Percentiles rank a stretch among this genome's conserved stretches.
These are phyloP conservation scores for Lentinula aciculospora DNA, from an alignment of 768 basidiomycete species.

Conservation along the genomic window DNA sequence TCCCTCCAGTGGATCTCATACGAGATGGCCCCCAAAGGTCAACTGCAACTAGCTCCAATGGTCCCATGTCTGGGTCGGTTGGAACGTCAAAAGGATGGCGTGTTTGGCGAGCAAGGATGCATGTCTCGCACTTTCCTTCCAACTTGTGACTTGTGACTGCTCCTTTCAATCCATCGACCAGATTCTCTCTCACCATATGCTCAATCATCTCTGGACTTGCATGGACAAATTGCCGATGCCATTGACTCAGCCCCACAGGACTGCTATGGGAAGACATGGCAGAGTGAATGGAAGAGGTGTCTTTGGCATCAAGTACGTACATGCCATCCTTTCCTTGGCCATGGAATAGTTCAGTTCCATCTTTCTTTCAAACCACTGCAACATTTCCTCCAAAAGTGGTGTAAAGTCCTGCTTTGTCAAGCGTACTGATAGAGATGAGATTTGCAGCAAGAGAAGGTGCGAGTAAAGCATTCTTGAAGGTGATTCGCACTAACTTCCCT, in stretches of 20 bases:
- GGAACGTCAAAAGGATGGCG: not conserved
- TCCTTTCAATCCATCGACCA: not conserved
- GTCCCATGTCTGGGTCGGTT: not conserved
- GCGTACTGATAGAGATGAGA: slow-evolving; percentile 7
- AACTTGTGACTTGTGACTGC: not conserved
- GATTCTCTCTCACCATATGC: not conserved
- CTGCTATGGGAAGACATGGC: not conserved
- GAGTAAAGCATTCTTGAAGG: slow-evolving; percentile 10
- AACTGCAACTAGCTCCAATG: not conserved
- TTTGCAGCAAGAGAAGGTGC: slow-evolving; percentile 10
- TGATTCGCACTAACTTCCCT: not conserved
- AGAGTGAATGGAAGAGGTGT: too few species aligned
- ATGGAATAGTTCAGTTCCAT: not conserved
- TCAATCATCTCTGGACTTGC: not conserved
- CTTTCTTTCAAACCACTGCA: not conserved
- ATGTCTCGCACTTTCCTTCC: not conserved
- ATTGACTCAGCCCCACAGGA: not conserved
- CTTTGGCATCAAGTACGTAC: not conserved
- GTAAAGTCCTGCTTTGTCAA: not conserved
- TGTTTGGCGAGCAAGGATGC: not conserved
- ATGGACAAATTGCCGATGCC: slow-evolving; percentile 8
- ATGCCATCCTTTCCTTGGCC: not conserved
- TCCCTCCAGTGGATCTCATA: not conserved
- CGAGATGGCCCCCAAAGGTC: slow-evolving; percentile 12
- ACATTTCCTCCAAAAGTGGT: too few species aligned